Conservation (phyloP, 2,329 filamentous ascomycete species). For the Didymella arachidicola region DNA sequence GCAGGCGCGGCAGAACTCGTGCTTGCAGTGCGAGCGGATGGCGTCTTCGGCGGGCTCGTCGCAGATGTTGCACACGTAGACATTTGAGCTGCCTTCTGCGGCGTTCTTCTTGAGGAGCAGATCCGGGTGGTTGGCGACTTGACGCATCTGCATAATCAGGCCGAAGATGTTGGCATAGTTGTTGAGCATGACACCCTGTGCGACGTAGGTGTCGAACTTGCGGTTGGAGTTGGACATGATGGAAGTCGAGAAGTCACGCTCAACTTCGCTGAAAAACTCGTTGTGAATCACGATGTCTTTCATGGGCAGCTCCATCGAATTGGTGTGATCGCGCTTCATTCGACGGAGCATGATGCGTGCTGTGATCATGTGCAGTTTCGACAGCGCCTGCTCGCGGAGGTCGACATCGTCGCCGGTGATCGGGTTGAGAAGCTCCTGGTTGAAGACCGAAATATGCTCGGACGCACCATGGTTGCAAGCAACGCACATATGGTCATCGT, state of each 20-base stretch:
- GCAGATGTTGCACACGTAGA: constrained; percentile 91
- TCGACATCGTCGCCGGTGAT: constrained; percentile 58
- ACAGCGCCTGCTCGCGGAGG: constrained; percentile 73
- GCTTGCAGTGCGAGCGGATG: constrained; percentile 88
- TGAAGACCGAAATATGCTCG: constrained; percentile 82
- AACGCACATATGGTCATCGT: constrained; percentile 74
- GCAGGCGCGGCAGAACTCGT: constrained; percentile 88
- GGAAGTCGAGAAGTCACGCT: constrained; percentile 92
- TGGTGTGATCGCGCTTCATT: constrained; percentile 90
- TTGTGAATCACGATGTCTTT: constrained; percentile 93
- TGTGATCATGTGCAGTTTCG: constrained; percentile 86
- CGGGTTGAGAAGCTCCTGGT: constrained; percentile 92
- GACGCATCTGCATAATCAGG: constrained; percentile 98
- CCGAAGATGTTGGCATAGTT: constrained; percentile 97
- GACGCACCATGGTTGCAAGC: constrained; percentile 72
- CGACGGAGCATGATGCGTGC: constrained; percentile 95
- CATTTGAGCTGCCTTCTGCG: constrained; percentile 83
- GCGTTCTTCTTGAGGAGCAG: constrained; percentile 85
- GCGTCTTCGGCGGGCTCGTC: constrained; percentile 96
- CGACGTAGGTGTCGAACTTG: constrained; percentile 94
- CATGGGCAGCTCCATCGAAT: constrained; percentile 94
- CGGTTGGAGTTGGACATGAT: constrained; percentile 93
- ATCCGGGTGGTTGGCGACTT: constrained; percentile 96
- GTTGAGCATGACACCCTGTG: constrained; percentile 89
- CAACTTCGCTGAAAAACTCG: constrained; percentile 95